Evolutionary conservation across 345 rosid species (phyloP).

Genomic region (Acer campestre): DNA sequence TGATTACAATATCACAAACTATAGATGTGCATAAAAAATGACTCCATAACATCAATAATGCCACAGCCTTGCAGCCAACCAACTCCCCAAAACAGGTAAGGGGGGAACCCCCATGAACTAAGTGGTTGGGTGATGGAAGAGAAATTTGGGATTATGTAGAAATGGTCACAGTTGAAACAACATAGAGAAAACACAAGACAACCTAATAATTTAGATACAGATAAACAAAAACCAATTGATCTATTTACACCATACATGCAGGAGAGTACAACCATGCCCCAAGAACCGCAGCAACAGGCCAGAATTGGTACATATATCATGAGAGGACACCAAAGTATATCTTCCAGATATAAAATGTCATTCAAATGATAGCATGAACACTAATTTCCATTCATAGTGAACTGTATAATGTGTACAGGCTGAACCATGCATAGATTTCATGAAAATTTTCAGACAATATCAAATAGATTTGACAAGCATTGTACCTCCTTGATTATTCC

Average conservation of each 20-base stretch:
- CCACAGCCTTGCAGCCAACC: not conserved
- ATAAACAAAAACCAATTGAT: slow-evolving; percentile 1
- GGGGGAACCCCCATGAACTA: not conserved
- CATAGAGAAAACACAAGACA: not conserved
- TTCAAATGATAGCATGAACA: not conserved
- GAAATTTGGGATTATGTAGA: not conserved
- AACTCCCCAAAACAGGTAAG: not conserved
- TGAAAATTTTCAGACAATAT: not conserved
- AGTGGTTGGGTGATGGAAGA: not conserved
- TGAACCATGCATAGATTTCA: not conserved
- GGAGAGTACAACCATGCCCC: not conserved
- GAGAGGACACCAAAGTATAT: not conserved
- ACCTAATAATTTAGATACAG: not conserved
- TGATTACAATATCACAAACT: not conserved
- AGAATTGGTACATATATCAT: not conserved
- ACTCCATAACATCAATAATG: not conserved
- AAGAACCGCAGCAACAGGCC: not conserved
- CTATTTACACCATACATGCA: not conserved
- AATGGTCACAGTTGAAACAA: not conserved
- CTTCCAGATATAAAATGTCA: not conserved
- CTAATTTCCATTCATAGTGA: not conserved
- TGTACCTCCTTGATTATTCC: slow-evolving; percentile 96
- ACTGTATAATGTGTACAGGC: not conserved
- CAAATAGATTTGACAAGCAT: slow-evolving; percentile 2
- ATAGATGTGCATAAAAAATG: not conserved